Evolutionary conservation across 805 yeast species (phyloP).

Genomic region (Blastobotrys terrestris): DNA sequence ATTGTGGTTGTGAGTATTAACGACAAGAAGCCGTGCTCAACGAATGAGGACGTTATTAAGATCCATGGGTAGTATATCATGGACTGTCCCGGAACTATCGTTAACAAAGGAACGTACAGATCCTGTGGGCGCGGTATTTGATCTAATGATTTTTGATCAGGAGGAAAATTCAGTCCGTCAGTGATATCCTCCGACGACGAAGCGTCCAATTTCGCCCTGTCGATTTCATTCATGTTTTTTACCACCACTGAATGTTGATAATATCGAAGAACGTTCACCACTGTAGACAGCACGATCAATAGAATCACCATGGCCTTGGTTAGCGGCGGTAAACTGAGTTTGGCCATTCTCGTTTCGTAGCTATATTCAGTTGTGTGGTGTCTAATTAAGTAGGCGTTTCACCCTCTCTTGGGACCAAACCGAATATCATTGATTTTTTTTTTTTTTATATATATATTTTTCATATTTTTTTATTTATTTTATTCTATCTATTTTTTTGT

Average conservation of each 20-base stretch:
- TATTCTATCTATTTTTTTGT: too few species aligned
- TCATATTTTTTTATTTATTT: too few species aligned
- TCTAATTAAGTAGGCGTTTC: too few species aligned
- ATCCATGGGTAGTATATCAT: slow-evolving; percentile 44
- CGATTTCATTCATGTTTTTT: slow-evolving; percentile 1
- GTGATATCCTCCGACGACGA: slow-evolving; percentile 5
- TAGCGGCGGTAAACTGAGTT: slow-evolving; percentile 27
- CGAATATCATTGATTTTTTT: too few species aligned
- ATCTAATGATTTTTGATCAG: slow-evolving; percentile 8
- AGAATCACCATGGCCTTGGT: slow-evolving; percentile 26
- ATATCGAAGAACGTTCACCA: slow-evolving; percentile 31
- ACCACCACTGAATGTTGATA: slow-evolving; percentile 24
- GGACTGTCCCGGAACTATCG: slow-evolving; percentile 42
- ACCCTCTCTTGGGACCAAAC: too few species aligned
- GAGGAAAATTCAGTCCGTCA: slow-evolving; percentile 12
- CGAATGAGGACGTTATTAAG: slow-evolving; percentile 40
- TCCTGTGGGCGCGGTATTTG: slow-evolving; percentile 39
- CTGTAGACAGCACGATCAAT: slow-evolving; percentile 21
- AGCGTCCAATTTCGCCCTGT: slow-evolving; percentile 19
- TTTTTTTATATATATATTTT: too few species aligned
- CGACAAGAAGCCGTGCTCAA: slow-evolving; percentile 40
- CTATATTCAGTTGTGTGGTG: too few species aligned
- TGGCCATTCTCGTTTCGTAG: not conserved
- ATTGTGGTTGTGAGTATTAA: slow-evolving; percentile 35
- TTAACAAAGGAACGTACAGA: slow-evolving; percentile 44